Evolutionary conservation across 768 basidiomycete species (phyloP).

Genomic region (Pisolithus microcarpus): DNA sequence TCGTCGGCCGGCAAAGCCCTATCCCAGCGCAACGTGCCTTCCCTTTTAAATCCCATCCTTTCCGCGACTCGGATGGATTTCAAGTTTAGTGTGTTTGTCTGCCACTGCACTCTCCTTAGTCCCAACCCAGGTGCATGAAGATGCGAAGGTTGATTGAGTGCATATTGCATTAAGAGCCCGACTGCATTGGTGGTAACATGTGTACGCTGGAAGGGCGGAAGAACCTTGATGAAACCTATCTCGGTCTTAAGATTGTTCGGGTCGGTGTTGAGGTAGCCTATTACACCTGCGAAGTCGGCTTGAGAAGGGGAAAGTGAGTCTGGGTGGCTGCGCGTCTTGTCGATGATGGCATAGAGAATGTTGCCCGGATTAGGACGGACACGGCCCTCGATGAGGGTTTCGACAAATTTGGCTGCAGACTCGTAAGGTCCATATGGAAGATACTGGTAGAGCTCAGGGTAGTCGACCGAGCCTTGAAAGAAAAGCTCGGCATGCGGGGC

Average conservation of each 20-base stretch:
- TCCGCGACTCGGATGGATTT: slow-evolving; percentile 45
- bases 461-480: slow-evolving; percentile 24
- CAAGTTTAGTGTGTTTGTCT: slow-evolving; percentile 42
- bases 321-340: slow-evolving; percentile 32
- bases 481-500: slow-evolving; percentile 37
- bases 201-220: slow-evolving; percentile 55
- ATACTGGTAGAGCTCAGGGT: slow-evolving; percentile 40
- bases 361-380: slow-evolving; percentile 29
- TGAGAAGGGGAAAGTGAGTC: background rate
- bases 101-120: slow-evolving; percentile 58
- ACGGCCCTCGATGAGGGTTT: slow-evolving; percentile 28
- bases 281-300: slow-evolving; percentile 40
- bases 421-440: slow-evolving; percentile 46
- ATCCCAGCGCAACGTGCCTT: slow-evolving; percentile 51
- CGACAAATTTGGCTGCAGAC: slow-evolving; percentile 29
- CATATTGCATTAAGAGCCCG: slow-evolving; percentile 44
- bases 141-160: slow-evolving; percentile 33
- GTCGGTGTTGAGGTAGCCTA: slow-evolving; percentile 44
- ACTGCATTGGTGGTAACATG: slow-evolving; percentile 53
- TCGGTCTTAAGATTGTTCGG: slow-evolving; percentile 40
- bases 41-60: slow-evolving; percentile 52
- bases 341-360: slow-evolving; percentile 47
- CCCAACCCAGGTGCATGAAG: slow-evolving; percentile 35
- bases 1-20: slow-evolving; percentile 38
- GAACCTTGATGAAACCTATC: slow-evolving; percentile 47